phyloP scores from a whole-genome alignment of 371 early-diverging fungal species.

The Gilbertella persicaria region DNA sequence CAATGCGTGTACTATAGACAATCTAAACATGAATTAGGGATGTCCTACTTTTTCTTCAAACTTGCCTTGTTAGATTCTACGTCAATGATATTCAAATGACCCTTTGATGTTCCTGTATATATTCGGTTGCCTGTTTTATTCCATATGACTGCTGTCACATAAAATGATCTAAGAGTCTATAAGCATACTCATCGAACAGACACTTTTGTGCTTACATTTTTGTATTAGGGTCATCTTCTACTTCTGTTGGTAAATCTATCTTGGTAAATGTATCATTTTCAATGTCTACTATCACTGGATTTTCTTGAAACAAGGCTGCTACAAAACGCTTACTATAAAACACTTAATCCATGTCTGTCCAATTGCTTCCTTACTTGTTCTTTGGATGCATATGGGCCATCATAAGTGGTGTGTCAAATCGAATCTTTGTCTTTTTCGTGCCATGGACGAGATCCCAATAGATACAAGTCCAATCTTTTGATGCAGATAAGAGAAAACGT shows the following conservation, averaged over 20 bases:
- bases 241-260: conserved; percentile 25
- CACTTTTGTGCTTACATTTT: not conserved
- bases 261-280: conserved; percentile 26
- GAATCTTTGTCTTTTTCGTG: conserved; percentile 50
- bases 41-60: not conserved
- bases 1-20: conserved; percentile 43
- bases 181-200: no score
- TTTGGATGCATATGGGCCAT: conserved; percentile 74
- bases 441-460: conserved; percentile 81
- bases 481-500: conserved; percentile 66
- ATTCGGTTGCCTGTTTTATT: conserved; percentile 64
- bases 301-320: conserved; percentile 54
- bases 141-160: conserved; percentile 42
- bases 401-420: conserved; percentile 67
- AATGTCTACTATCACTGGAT: conserved; percentile 57
- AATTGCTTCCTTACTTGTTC: conserved; percentile 50
- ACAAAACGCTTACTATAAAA: conserved; percentile 51
- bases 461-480: conserved; percentile 83
- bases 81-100: conserved; percentile 64
- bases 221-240: conserved; percentile 12
- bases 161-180: conserved; percentile 17
- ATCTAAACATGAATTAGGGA: conserved; percentile 20
- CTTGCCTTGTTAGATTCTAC: conserved; percentile 54
- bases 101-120: conserved; percentile 75
- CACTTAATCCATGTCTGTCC: not conserved